Conservation (phyloP, 257 asterid species). For the Lavandula angustifolia region DNA sequence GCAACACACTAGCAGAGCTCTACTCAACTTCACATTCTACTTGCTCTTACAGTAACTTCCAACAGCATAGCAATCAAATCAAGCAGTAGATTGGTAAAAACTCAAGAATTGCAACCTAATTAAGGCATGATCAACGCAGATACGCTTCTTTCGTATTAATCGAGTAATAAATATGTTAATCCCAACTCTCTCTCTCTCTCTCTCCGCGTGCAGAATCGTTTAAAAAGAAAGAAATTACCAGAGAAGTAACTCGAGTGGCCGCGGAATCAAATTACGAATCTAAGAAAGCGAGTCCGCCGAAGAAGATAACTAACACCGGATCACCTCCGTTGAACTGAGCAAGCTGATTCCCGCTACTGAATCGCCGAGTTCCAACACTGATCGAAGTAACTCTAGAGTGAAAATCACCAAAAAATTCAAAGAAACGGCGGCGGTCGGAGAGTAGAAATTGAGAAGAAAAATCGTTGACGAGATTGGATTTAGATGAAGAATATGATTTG, state of each 20-base stretch:
- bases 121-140: constrained; percentile 14
- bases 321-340: constrained; percentile 25
- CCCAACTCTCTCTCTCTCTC: background rate
- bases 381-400: constrained; percentile 17
- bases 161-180: background rate
- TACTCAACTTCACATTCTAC: constrained; percentile 24
- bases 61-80: constrained; percentile 30
- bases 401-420: background rate
- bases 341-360: constrained; percentile 20
- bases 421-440: background rate
- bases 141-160: constrained; percentile 15
- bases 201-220: background rate
- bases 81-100: constrained; percentile 10
- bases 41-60: constrained; percentile 31
- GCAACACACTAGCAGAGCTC: constrained; percentile 23
- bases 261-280: constrained; percentile 6
- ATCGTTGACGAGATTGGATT: background rate
- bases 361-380: constrained; percentile 19
- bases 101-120: no score
- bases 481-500: constrained; percentile 21
- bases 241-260: constrained; percentile 15
- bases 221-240: constrained; percentile 23
- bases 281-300: background rate
- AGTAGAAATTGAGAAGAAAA: constrained; percentile 20
- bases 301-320: constrained; percentile 3